These are phyloP conservation scores for Bryoglossum gracile DNA, from an alignment of 495 filamentous ascomycete genomes.

Conservation along the genomic window DNA sequence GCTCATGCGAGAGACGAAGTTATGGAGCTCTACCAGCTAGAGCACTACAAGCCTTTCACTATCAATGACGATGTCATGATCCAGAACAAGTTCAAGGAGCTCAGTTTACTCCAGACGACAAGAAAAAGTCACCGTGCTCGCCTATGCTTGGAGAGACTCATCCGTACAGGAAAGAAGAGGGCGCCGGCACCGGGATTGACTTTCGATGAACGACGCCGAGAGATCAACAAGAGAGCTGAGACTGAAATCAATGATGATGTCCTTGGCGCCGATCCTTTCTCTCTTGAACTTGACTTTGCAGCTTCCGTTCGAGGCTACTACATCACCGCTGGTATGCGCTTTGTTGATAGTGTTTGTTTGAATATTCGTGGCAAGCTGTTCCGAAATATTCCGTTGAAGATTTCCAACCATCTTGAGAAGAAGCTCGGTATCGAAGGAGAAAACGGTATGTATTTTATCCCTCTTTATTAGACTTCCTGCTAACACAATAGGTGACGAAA, in stretches of 20 bases:
- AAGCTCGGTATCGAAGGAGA: conserved; percentile 30
- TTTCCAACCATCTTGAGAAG: conserved; percentile 33
- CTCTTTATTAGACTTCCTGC: neutral
- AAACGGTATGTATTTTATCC: conserved; percentile 12
- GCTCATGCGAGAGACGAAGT: neutral
- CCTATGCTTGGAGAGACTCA: neutral
- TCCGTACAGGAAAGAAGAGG: neutral
- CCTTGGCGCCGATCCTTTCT: conserved; percentile 36
- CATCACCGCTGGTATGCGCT: conserved; percentile 40
- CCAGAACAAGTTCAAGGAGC: neutral
- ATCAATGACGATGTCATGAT: conserved; percentile 12
- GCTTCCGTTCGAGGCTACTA: conserved; percentile 48
- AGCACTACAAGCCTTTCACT: conserved; percentile 16
- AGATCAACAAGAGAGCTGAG: conserved; percentile 14
- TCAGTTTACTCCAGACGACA: neutral
- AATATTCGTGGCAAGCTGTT: conserved; percentile 40
- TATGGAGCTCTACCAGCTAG: conserved; percentile 5
- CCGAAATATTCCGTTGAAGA: conserved; percentile 25
- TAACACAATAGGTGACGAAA: neutral
- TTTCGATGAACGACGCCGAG: conserved; percentile 20
- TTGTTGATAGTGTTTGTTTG: conserved; percentile 41
- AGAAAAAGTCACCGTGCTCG: conserved; percentile 1
- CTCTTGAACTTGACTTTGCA: conserved; percentile 39
- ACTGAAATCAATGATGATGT: conserved; percentile 21
- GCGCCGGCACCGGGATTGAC: conserved; percentile 9